These are phyloP conservation scores for Pleomassaria siparia DNA, from an alignment of 2,329 filamentous ascomycete species.

Conservation along the genomic window DNA sequence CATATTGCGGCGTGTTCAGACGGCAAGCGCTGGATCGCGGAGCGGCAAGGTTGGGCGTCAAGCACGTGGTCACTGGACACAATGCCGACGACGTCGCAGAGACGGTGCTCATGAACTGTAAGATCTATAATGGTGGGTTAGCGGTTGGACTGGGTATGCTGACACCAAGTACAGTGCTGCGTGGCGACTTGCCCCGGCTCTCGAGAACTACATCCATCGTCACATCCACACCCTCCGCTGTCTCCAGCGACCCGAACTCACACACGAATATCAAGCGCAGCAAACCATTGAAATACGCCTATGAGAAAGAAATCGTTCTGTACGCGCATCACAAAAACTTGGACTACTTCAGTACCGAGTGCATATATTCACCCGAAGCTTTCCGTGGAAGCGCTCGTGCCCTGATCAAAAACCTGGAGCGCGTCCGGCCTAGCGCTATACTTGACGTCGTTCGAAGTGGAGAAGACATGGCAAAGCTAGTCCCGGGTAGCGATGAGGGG, in stretches of 20 bases:
- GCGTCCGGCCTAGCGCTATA: conserved; percentile 89
- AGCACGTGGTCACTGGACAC: conserved; percentile 94
- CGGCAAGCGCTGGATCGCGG: conserved; percentile 92
- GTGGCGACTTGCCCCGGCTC: conserved; percentile 84
- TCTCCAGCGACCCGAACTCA: conserved; percentile 57
- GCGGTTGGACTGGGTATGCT: conserved; percentile 4
- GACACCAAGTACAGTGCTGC: conserved; percentile 56
- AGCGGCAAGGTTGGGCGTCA: conserved; percentile 81
- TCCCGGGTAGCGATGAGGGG: conserved; percentile 56
- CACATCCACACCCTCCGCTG: conserved; percentile 53
- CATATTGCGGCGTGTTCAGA: conserved; percentile 95
- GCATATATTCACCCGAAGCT: conserved; percentile 96
- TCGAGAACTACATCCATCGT: conserved; percentile 89
- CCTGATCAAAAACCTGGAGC: conserved; percentile 93
- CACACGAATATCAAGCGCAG: conserved; percentile 87
- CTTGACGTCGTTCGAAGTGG: conserved; percentile 92
- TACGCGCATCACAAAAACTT: conserved; percentile 97
- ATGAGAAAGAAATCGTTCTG: conserved; percentile 97
- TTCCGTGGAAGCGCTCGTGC: conserved; percentile 90
- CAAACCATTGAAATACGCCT: conserved; percentile 97
- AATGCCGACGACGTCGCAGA: conserved; percentile 98
- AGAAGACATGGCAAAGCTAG: conserved; percentile 92
- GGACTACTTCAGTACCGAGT: conserved; percentile 98
- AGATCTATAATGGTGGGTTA: conserved; percentile 6
- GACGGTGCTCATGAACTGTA: conserved; percentile 90